Evolutionary conservation across 306 rosid species (phyloP), one percentile per base, ranked within the genome.

Genomic region (Malus asiatica): DNA sequence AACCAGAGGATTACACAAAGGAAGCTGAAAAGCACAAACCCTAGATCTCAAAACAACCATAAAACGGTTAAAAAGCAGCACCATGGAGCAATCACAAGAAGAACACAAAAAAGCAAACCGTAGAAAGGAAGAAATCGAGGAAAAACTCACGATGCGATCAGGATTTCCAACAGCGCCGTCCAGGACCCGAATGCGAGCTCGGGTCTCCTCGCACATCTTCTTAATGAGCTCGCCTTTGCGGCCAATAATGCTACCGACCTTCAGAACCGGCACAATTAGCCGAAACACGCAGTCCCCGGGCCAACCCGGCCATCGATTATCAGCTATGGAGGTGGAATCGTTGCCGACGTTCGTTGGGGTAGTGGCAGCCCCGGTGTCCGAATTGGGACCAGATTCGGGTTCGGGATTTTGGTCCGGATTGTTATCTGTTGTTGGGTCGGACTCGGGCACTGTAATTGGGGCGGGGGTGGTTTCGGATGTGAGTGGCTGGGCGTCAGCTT

Each of bases 291-390:
- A 93, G 82, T 90, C 83, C 5, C 99, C 99, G 0, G 97, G 98
- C 98, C 99, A 96, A 2, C 99, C 99, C 0, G 98, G 98, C 99
- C 99, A 93, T 63, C 82, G 82, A 38, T 87, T 90, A 57, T 90
- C 98, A 27, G 82, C 82, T 29, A 79, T 62, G 4, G 77, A 33
- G 67, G 38, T 12, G 25, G 84, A 59, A 18, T 64, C 51, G 45
- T 53, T 65, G 64, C 59, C 7, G 18, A 23, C 35, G 4, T 73
- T 35, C 25, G 61, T 18, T 6, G 82, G 10, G 19, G 71, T 35
- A 57, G 76, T 73, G 25, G 32, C 68, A 27, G 79, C 75, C 11
- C 73, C 48, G n/a, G 70, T 16, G 19, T 80, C 84, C 33, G 69
- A 38, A 38, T 7, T 1, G 42, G 42, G 42, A 38, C 42, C 2